Conservation (phyloP, 148 eudicot genomes). For the Silene uniflora region DNA sequence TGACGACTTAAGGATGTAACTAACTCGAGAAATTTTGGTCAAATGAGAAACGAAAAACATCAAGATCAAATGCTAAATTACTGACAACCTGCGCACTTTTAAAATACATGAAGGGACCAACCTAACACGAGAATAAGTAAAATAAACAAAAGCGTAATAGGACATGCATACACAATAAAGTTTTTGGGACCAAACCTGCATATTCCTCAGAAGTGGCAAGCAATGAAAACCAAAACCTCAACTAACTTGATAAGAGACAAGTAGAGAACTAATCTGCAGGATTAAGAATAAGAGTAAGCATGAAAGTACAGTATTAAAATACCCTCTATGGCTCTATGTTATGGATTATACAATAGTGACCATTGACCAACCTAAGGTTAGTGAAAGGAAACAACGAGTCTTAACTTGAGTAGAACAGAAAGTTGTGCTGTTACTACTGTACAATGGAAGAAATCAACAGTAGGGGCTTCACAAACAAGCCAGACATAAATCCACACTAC, state of each 20-base stretch:
- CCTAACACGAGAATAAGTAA: neutral
- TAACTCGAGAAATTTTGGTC: neutral
- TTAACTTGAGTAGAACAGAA: neutral
- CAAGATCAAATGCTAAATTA: neutral
- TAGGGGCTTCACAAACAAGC: neutral
- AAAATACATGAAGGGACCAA: neutral
- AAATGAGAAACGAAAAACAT: neutral
- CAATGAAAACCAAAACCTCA: conserved; percentile 6
- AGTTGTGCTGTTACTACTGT: too few relatives aligned
- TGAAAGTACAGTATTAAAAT: neutral
- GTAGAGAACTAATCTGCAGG: conserved; percentile 13
- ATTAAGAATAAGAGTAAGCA: neutral
- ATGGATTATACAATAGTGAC: neutral
- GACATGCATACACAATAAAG: conserved; percentile 1
- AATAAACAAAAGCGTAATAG: neutral
- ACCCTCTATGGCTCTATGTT: neutral
- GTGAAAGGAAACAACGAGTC: neutral
- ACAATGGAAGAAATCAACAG: too few relatives aligned
- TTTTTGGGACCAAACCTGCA: conserved; percentile 23
- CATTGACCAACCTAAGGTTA: neutral
- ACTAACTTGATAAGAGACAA: neutral
- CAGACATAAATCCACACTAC: neutral
- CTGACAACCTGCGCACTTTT: neutral
- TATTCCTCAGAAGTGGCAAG: conserved; percentile 15
- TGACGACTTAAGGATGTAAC: neutral